Evolutionary conservation across 192 early-diverging fungal species (phyloP).

Genomic region (Backusella sp.): DNA sequence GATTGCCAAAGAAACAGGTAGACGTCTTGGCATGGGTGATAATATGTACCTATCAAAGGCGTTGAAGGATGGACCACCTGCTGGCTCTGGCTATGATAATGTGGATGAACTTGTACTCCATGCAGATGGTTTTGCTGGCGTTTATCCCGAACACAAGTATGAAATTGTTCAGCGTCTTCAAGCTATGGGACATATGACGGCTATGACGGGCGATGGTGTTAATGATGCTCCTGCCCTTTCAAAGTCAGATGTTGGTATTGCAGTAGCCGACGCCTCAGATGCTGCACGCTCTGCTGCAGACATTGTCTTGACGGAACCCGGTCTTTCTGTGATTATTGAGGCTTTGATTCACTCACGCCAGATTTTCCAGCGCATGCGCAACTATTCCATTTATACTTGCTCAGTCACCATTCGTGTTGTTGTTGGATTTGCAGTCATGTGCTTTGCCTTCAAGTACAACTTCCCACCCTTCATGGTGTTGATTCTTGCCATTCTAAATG

Average conservation of each 20-base stretch:
- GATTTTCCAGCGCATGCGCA: constrained; percentile 97
- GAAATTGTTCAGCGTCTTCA: constrained; percentile 69
- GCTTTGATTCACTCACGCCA: constrained; percentile 87
- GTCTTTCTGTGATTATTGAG: constrained; percentile 87
- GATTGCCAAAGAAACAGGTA: constrained; percentile 83
- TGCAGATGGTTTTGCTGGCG: constrained; percentile 67
- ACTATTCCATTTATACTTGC: constrained; percentile 90
- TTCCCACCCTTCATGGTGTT: constrained; percentile 86
- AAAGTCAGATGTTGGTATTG: constrained; percentile 74
- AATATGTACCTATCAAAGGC: constrained; percentile 68
- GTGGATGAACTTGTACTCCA: constrained; percentile 60
- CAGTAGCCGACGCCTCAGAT: constrained; percentile 73
- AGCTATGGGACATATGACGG: constrained; percentile 68
- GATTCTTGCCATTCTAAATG: constrained; percentile 88
- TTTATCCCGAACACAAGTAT: constrained; percentile 70
- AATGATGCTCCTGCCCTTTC: constrained; percentile 72
- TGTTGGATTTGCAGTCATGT: constrained; percentile 66
- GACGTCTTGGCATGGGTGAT: constrained; percentile 68
- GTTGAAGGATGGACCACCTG: constrained; percentile 62
- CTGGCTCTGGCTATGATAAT: constrained; percentile 53
- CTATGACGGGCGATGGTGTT: constrained; percentile 75
- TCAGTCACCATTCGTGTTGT: constrained; percentile 83
- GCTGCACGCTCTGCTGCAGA: constrained; percentile 77
- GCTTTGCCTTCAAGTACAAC: constrained; percentile 77
- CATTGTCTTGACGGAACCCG: constrained; percentile 77